These are phyloP conservation scores for Triangularia setosa DNA, from an alignment of 2,329 filamentous ascomycete genomes.

Conservation along the genomic window DNA sequence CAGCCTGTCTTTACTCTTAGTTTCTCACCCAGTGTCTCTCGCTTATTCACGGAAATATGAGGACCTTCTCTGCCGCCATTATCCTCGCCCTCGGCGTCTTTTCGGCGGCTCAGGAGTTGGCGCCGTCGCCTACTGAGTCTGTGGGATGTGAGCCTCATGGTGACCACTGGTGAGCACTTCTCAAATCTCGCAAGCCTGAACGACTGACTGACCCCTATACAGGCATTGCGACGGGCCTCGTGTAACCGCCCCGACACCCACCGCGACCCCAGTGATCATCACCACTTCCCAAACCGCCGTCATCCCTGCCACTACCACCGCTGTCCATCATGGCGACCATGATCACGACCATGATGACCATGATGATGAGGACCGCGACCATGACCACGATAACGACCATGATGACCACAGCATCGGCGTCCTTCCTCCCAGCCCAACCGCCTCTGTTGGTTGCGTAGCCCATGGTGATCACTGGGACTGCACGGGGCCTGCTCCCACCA, in stretches of 20 bases:
- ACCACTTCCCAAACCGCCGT: background rate
- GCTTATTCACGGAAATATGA: background rate
- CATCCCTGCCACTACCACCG: background rate
- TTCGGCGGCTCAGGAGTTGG: background rate
- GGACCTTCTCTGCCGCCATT: background rate
- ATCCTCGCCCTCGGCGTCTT: background rate
- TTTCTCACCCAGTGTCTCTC: background rate
- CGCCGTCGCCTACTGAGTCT: constrained; percentile 1
- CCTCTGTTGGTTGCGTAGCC: background rate
- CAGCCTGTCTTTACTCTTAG: background rate
- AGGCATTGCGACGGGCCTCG: background rate
- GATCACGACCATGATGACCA: background rate
- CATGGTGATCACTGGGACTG: constrained; percentile 2
- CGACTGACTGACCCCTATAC: background rate
- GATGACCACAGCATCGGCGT: background rate
- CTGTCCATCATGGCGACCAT: background rate
- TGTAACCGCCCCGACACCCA: background rate
- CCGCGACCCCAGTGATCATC: background rate
- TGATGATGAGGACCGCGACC: background rate
- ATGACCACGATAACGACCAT: background rate
- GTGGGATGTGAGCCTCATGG: background rate
- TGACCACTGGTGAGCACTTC: background rate
- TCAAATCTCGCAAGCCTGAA: no score
- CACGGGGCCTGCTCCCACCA: background rate
- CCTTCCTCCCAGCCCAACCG: background rate